Percentiles rank a stretch among this genome's conserved stretches.
Conservation (phyloP, 768 basidiomycete genomes). For the Xerocomellus intermedius region DNA sequence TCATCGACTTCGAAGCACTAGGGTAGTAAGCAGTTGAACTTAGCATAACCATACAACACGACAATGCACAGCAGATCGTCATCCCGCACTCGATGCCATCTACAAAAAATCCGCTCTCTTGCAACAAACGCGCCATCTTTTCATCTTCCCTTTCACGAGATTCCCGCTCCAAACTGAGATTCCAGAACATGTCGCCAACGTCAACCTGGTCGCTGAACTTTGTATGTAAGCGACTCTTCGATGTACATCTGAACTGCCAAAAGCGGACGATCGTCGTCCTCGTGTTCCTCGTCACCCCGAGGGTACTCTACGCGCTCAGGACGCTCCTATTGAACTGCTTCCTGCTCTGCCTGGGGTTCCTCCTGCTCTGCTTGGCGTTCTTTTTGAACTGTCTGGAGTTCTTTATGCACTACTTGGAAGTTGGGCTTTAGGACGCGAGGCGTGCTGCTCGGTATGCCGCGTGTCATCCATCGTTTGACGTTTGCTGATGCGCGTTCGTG, state of each 20-base stretch:
- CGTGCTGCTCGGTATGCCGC: slow-evolving; percentile 12
- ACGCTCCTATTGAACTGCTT: background rate
- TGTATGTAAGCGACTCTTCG: slow-evolving; percentile 74
- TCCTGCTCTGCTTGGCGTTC: no score
- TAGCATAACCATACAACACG: slow-evolving; percentile 28
- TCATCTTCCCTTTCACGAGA: slow-evolving; percentile 95
- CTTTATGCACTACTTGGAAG: no score
- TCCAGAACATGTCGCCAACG: slow-evolving; percentile 79
- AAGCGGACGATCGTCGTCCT: slow-evolving; percentile 39
- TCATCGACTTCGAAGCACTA: background rate
- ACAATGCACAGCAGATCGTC: slow-evolving; percentile 3
- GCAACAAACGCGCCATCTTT: slow-evolving; percentile 88
- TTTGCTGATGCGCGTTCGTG: background rate
- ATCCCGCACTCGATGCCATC: slow-evolving; percentile 7
- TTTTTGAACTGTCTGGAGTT: no score
- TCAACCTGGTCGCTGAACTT: slow-evolving; percentile 67
- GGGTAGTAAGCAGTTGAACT: slow-evolving; percentile 16
- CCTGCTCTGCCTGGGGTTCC: no score
- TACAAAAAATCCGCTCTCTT: slow-evolving; percentile 87
- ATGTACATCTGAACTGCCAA: slow-evolving; percentile 60
- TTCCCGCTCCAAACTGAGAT: slow-evolving; percentile 81
- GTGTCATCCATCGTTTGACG: no score
- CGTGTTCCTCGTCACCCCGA: slow-evolving; percentile 7
- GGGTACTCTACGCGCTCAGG: background rate
- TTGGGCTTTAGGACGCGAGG: background rate